Conservation (phyloP, 352 stramenopile species). For the Phytophthora colocasiae region DNA sequence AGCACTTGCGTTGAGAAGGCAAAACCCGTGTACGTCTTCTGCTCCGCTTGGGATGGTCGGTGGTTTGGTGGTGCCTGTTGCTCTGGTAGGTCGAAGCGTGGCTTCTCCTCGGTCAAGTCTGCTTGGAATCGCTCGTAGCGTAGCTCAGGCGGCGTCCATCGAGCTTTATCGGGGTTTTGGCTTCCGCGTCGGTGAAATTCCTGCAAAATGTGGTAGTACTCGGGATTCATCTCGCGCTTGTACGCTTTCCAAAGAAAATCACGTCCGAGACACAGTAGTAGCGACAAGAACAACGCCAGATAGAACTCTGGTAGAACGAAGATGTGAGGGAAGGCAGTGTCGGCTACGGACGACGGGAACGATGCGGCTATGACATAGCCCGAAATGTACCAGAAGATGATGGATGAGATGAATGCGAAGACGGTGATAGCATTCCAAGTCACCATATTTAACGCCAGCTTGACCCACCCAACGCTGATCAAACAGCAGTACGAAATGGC, state of each 20-base stretch:
- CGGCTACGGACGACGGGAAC: constrained; percentile 64
- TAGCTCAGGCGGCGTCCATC: constrained; percentile 71
- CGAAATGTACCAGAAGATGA: constrained; percentile 82
- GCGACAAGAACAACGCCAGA: constrained; percentile 69
- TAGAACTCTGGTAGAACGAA: constrained; percentile 82
- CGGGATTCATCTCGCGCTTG: constrained; percentile 83
- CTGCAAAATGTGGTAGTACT: constrained; percentile 91
- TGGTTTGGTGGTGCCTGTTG: constrained; percentile 39
- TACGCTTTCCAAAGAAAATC: constrained; percentile 89
- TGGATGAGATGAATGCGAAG: constrained; percentile 61
- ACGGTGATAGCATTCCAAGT: constrained; percentile 77
- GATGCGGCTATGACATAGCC: constrained; percentile 66
- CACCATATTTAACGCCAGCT: constrained; percentile 86
- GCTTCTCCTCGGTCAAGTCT: constrained; percentile 64
- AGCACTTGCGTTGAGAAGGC: constrained; percentile 83
- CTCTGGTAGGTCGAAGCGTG: constrained; percentile 66
- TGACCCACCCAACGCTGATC: constrained; percentile 83
- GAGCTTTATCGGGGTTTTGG: constrained; percentile 48
- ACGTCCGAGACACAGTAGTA: constrained; percentile 76
- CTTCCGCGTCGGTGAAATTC: constrained; percentile 64
- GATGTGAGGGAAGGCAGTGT: constrained; percentile 82
- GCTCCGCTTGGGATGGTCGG: constrained; percentile 21
- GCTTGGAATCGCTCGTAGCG: constrained; percentile 78
- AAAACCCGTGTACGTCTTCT: constrained; percentile 82
- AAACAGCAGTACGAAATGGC: constrained; percentile 81